Evolutionary conservation across 1,284 basidiomycete genomes (phyloP), one percentile per base, ranked within the genome.

Genomic region (Phlebopus sp.): DNA sequence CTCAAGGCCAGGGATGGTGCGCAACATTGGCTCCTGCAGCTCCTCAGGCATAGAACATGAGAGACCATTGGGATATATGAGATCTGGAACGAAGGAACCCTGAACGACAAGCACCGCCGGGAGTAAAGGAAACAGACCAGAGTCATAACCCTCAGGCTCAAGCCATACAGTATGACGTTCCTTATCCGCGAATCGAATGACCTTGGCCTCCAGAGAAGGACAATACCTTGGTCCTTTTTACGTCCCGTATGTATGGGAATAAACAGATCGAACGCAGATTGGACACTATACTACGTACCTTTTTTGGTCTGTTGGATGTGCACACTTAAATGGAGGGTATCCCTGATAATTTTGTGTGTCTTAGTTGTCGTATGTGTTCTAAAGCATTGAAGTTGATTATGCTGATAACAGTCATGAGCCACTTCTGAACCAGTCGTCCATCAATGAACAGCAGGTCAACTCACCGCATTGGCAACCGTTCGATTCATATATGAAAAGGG

Each of bases 21-120:
- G 81, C 67, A 95, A 79, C 79, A 95, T 81, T 5, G 74, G 64
- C 54, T 86, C 79, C 64, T 96, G 92, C 1, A 87, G 68, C 49
- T 93, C 92, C 62, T 88, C 84, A 0, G 92, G 89, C 51, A 95
- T 76, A 41, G 90, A 92, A 59, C 86, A 89, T 0, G 92, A 94
- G 9, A 95, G 74, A 0, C 92, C 92, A 52, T 93, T 93, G 1
- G 92, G 92, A 60, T 96, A 96, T 40, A 95, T 85, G 3, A 95
- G 64, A 47, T 89, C 86, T 84, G 58, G 27, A 55, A 21, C 21
- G 32, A 11, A 29, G 19, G 18, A 34, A 55, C 35, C 42, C 21
- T 42, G 14, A 14, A 21, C 17, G 11, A 19, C 21, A 23, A 6
- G 4, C 6, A 23, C 6, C 6, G 21, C 21, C 21, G 21, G 6